phyloP scores from a whole-genome alignment of 2,329 filamentous ascomycete species.

The Aschersonia sp. region DNA sequence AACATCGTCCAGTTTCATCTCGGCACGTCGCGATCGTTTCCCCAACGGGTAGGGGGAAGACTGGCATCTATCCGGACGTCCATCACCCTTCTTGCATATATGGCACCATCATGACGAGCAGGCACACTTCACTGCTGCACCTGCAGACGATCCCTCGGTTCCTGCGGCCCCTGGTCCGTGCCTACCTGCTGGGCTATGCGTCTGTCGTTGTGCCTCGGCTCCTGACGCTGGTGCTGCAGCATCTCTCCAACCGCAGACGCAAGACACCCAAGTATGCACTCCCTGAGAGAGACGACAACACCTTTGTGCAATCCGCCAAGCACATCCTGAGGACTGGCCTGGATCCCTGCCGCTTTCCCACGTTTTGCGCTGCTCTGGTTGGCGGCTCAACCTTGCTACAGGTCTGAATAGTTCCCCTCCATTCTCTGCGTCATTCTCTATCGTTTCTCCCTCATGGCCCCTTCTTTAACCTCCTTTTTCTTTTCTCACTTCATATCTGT shows the following conservation, averaged over 20 bases:
- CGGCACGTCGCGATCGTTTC: too few relatives aligned
- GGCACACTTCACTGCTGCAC: background rate
- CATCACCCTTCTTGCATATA: too few relatives aligned
- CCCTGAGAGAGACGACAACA: slow-evolving; percentile 12
- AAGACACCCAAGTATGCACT: slow-evolving; percentile 12
- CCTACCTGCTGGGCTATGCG: slow-evolving; percentile 46
- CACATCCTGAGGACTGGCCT: slow-evolving; percentile 35
- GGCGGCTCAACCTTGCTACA: slow-evolving; percentile 48
- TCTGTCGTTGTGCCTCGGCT: slow-evolving; percentile 43
- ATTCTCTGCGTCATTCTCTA: background rate
- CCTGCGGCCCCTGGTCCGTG: slow-evolving; percentile 41
- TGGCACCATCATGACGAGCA: too few relatives aligned
- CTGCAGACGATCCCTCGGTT: slow-evolving; percentile 28
- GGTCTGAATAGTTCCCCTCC: slow-evolving; percentile 16
- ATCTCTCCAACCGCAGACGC: slow-evolving; percentile 24
- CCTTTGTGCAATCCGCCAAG: slow-evolving; percentile 17
- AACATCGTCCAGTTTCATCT: too few relatives aligned
- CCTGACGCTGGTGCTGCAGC: slow-evolving; percentile 36
- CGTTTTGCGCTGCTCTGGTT: slow-evolving; percentile 46
- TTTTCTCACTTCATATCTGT: background rate
- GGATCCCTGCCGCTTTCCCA: slow-evolving; percentile 41
- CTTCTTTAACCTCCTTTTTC: background rate
- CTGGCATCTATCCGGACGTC: too few relatives aligned
- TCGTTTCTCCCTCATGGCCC: background rate
- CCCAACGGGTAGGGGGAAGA: too few relatives aligned